Conservation (phyloP, 192 early-diverging fungal genomes). For the Piromyces finnis region DNA sequence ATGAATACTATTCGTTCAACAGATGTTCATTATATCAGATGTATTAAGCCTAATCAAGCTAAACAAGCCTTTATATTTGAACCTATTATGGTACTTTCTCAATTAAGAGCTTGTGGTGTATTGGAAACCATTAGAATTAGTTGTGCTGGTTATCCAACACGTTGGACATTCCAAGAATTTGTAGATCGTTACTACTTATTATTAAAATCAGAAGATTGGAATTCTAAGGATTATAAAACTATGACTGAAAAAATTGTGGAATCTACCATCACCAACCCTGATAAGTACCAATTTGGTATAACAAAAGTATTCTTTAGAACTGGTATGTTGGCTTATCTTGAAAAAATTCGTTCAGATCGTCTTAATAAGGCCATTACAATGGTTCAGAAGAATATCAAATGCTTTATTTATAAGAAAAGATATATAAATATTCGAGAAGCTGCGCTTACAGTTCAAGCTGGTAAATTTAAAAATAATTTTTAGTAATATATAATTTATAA, state of each 20-base stretch:
- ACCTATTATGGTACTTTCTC: constrained; percentile 79
- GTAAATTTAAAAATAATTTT: background rate
- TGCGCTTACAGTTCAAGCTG: background rate
- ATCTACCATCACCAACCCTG: constrained; percentile 50
- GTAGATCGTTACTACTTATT: constrained; percentile 58
- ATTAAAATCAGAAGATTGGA: constrained; percentile 24
- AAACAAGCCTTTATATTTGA: constrained; percentile 87
- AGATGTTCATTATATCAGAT: constrained; percentile 92
- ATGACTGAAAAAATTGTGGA: constrained; percentile 28
- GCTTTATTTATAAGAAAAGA: background rate
- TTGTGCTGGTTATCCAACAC: constrained; percentile 90
- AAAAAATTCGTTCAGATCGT: constrained; percentile 78
- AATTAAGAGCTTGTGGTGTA: constrained; percentile 96
- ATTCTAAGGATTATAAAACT: constrained; percentile 23
- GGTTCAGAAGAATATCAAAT: constrained; percentile 16
- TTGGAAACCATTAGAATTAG: constrained; percentile 97
- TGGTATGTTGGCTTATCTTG: constrained; percentile 72
- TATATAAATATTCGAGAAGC: background rate
- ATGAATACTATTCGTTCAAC: constrained; percentile 92
- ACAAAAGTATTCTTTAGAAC: constrained; percentile 99
- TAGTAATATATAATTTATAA: no score
- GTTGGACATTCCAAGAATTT: constrained; percentile 77
- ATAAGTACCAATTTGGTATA: constrained; percentile 87
- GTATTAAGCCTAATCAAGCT: constrained; percentile 97
- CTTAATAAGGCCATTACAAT: constrained; percentile 60